Evolutionary conservation across 305 asterid genomes (phyloP).

Genomic region (Galium porrigens): DNA sequence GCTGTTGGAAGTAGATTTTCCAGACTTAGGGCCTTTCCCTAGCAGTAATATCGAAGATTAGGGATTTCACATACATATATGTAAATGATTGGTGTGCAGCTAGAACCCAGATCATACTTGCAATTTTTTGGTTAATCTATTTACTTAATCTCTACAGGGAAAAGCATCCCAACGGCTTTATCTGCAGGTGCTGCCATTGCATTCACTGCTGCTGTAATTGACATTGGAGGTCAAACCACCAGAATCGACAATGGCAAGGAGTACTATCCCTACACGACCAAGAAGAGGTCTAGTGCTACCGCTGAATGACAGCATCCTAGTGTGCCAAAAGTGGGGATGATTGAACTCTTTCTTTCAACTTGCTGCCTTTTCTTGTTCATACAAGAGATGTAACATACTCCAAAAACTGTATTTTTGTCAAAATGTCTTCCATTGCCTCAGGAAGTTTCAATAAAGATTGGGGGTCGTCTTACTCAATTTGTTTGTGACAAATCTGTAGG

Average conservation of each 20-base stretch:
- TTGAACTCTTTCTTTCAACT: conserved; percentile 4
- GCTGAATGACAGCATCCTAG: conserved; percentile 21
- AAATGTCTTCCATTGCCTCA: conserved; percentile 3
- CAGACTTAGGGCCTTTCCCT: neutral
- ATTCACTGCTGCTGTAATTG: conserved; percentile 53
- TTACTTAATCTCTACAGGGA: conserved; percentile 34
- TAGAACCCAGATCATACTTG: neutral
- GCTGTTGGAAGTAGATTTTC: neutral
- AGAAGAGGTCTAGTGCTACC: conserved; percentile 49
- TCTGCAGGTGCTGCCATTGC: conserved; percentile 87
- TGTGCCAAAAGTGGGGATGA: conserved; percentile 9
- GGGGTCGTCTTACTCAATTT: conserved; percentile 4
- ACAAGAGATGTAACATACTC: conserved; percentile 5
- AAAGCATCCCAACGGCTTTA: conserved; percentile 62
- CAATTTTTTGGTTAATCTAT: conserved; percentile 8
- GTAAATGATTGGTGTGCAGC: neutral
- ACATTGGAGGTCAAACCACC: conserved; percentile 64
- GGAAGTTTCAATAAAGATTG: conserved; percentile 13
- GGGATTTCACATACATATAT: neutral
- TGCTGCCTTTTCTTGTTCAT: conserved; percentile 8
- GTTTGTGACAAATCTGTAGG: neutral
- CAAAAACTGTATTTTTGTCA: neutral
- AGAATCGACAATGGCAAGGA: conserved; percentile 71
- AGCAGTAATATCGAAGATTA: neutral
- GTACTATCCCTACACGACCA: conserved; percentile 62